Conservation (phyloP, 2,329 filamentous ascomycete species). For the Colletotrichum sidae region DNA sequence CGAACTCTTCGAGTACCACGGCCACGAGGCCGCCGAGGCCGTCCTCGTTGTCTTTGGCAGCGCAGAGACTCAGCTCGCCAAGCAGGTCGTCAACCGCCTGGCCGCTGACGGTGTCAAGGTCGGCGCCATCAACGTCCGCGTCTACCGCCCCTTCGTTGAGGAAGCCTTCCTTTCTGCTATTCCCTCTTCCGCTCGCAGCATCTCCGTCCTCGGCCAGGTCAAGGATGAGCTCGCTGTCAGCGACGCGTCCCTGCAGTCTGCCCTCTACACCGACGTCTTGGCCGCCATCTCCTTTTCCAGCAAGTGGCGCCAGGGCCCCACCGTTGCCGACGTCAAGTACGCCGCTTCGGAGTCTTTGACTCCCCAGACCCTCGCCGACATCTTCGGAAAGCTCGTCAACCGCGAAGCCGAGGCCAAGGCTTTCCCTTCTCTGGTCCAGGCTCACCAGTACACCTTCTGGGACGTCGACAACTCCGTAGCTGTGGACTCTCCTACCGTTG, state of each 20-base stretch:
- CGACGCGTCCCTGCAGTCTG: slow-evolving; percentile 83
- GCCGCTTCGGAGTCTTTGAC: slow-evolving; percentile 72
- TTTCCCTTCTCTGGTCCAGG: slow-evolving; percentile 61
- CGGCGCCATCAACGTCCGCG: slow-evolving; percentile 89
- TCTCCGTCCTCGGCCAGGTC: slow-evolving; percentile 93
- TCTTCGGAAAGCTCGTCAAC: slow-evolving; percentile 62
- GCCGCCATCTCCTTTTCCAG: slow-evolving; percentile 84
- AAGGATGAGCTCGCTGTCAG: slow-evolving; percentile 76
- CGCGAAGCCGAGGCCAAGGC: slow-evolving; percentile 61
- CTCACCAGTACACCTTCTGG: slow-evolving; percentile 94
- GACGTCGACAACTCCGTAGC: slow-evolving; percentile 82
- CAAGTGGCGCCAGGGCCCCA: slow-evolving; percentile 70
- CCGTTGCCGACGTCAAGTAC: slow-evolving; percentile 90
- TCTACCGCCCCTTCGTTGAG: slow-evolving; percentile 96
- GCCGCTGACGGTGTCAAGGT: slow-evolving; percentile 80
- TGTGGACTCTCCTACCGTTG: slow-evolving; percentile 70
- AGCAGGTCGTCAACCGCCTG: slow-evolving; percentile 81
- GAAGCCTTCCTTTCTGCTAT: slow-evolving; percentile 89
- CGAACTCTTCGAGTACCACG: slow-evolving; percentile 92
- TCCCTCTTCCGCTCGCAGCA: slow-evolving; percentile 77
- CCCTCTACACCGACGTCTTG: slow-evolving; percentile 90
- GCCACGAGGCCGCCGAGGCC: slow-evolving; percentile 81
- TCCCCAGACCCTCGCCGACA: slow-evolving; percentile 63
- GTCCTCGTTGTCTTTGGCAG: slow-evolving; percentile 95
- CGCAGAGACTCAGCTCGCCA: slow-evolving; percentile 86